Evolutionary conservation across 1,284 basidiomycete species (phyloP).

Genomic region (Naganishia cerealis): DNA sequence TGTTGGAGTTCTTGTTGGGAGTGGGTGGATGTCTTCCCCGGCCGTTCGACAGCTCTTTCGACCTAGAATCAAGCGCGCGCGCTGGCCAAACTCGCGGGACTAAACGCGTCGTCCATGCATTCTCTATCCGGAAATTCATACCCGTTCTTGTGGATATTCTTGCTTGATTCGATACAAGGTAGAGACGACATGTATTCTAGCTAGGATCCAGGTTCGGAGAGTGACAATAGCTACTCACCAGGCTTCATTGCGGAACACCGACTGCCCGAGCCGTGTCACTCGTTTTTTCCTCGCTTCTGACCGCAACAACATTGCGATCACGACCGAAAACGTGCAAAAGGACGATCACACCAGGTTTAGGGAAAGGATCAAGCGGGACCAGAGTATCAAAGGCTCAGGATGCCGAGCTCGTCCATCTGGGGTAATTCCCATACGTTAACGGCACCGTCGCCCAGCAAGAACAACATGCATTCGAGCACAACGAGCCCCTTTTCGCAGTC

Average conservation of each 20-base stretch:
- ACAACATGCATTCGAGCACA: neutral
- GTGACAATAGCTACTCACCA: neutral
- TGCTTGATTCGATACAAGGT: neutral
- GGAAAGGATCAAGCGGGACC: neutral
- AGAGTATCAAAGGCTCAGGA: neutral
- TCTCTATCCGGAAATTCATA: constrained; percentile 14
- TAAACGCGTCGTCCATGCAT: neutral
- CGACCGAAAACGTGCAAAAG: neutral
- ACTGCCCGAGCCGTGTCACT: neutral
- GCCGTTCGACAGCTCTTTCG: too few species aligned
- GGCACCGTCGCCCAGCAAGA: constrained; percentile 13
- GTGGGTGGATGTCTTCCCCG: too few species aligned
- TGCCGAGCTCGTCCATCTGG: constrained; percentile 25
- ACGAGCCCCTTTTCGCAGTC: constrained; percentile 9
- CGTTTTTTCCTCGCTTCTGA: neutral
- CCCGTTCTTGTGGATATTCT: neutral
- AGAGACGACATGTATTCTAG: neutral
- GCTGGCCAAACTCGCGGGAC: neutral
- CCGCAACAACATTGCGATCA: neutral
- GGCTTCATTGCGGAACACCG: neutral
- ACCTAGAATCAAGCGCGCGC: too few species aligned
- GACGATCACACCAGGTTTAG: neutral
- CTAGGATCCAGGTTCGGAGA: neutral
- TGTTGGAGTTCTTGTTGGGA: too few species aligned
- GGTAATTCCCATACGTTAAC: constrained; percentile 17